Evolutionary conservation across 106 monocot species (phyloP).

Genomic region (Dactylorhiza incarnata): DNA sequence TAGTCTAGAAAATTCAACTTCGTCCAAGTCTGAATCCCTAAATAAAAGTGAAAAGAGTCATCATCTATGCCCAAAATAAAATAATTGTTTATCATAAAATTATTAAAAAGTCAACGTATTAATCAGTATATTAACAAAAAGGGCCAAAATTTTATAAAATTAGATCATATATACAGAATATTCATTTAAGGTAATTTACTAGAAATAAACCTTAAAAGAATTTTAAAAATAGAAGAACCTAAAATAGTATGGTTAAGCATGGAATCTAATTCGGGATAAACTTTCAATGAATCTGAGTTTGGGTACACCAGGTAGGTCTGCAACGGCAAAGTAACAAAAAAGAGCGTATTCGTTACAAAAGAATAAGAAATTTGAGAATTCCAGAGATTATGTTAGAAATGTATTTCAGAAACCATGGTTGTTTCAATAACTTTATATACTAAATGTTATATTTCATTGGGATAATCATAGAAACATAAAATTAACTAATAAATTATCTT

Average conservation of each 20-base stretch:
- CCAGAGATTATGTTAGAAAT: too few species aligned
- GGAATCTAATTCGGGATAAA: neutral
- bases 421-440: too few species aligned
- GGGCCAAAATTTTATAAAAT: neutral
- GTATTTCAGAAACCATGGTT: too few species aligned
- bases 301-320: neutral
- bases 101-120: neutral
- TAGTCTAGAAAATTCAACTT: conserved; percentile 57
- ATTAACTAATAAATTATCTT: too few species aligned
- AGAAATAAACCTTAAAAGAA: neutral
- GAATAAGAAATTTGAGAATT: too few species aligned
- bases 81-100: neutral
- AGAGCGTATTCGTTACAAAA: neutral
- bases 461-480: too few species aligned
- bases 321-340: neutral
- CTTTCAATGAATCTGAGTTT: neutral
- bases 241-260: neutral
- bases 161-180: neutral
- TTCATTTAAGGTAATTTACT: neutral
- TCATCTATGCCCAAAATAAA: neutral
- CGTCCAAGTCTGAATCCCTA: conserved; percentile 77
- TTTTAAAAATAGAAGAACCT: neutral
- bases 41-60: conserved; percentile 9
- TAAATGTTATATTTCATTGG: too few species aligned
- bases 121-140: neutral